These are phyloP conservation scores for Strombidium stylifer DNA, from an alignment of 73 alveolate genomes.

Conservation along the genomic window DNA sequence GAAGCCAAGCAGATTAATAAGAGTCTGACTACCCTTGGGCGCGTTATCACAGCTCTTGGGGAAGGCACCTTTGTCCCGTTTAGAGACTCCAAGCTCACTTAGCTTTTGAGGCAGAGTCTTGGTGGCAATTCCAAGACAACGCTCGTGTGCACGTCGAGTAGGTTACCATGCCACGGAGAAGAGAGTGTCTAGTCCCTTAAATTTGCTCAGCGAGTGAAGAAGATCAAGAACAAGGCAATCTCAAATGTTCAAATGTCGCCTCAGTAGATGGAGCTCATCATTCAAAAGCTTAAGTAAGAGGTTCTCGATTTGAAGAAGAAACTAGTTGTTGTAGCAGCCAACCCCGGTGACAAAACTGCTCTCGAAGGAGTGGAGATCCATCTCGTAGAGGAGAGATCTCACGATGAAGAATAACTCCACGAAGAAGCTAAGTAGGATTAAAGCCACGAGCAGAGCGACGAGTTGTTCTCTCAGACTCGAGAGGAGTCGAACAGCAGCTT, in stretches of 20 bases:
- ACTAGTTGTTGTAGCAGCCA: conserved; percentile 18
- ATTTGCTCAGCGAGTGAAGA: conserved; percentile 65
- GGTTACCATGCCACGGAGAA: conserved; percentile 73
- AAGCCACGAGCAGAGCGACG: too few species aligned
- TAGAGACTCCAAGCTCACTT: conserved; percentile 82
- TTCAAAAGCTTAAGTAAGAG: conserved; percentile 67
- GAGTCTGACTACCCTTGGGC: conserved; percentile 92
- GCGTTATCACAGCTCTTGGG: conserved; percentile 89
- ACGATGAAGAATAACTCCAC: too few species aligned
- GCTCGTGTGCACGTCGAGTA: conserved; percentile 84
- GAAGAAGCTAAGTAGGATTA: too few species aligned
- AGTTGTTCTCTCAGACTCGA: too few species aligned
- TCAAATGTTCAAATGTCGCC: conserved; percentile 80
- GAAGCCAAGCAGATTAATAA: conserved; percentile 98
- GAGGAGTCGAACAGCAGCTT: too few species aligned
- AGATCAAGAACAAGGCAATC: conserved; percentile 62
- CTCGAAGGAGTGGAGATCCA: too few species aligned
- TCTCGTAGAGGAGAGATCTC: too few species aligned
- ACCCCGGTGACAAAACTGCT: conserved; percentile 54
- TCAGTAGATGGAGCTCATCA: conserved; percentile 86
- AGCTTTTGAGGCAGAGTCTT: conserved; percentile 80
- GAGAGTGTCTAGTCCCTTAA: conserved; percentile 82
- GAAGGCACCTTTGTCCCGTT: conserved; percentile 85
- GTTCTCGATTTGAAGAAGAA: conserved; percentile 46
- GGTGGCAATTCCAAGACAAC: conserved; percentile 91